These are phyloP conservation scores for Daedalea quercina DNA, from an alignment of 768 basidiomycete genomes.

Conservation along the genomic window DNA sequence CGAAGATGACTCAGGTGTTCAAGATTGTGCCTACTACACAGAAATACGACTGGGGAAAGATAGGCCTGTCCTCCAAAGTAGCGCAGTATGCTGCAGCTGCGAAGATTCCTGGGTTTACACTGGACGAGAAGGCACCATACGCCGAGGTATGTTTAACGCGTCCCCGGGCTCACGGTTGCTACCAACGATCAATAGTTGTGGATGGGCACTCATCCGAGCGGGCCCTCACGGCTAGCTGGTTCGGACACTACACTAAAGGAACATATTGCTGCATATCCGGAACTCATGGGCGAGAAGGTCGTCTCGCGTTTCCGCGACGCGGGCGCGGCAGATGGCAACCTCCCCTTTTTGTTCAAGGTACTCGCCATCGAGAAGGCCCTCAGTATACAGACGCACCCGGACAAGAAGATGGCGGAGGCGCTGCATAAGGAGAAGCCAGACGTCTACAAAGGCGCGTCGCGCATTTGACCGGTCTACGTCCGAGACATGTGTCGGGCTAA, in stretches of 20 bases:
- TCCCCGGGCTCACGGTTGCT: not conserved
- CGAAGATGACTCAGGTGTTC: slow-evolving; percentile 42
- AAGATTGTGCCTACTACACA: slow-evolving; percentile 81
- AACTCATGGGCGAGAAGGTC: slow-evolving; percentile 41
- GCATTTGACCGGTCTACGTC: not conserved
- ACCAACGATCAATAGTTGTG: slow-evolving; percentile 56
- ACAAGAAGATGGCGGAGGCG: slow-evolving; percentile 45
- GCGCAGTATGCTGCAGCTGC: slow-evolving; percentile 72
- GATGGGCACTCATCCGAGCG: slow-evolving; percentile 95
- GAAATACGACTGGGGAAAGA: slow-evolving; percentile 93
- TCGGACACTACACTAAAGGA: slow-evolving; percentile 45
- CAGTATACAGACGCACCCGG: slow-evolving; percentile 55
- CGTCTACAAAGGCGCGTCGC: slow-evolving; percentile 79
- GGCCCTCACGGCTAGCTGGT: slow-evolving; percentile 47
- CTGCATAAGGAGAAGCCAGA: slow-evolving; percentile 52
- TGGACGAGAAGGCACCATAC: slow-evolving; percentile 74
- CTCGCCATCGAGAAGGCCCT: slow-evolving; percentile 53
- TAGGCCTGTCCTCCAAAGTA: slow-evolving; percentile 75
- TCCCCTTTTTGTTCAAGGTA: slow-evolving; percentile 55
- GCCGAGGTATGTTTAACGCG: slow-evolving; percentile 68
- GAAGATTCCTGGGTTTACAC: slow-evolving; percentile 52
- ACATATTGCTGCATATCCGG: slow-evolving; percentile 58
- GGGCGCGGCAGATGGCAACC: slow-evolving; percentile 20
- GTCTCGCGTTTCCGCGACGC: slow-evolving; percentile 15
- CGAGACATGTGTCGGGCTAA: not conserved